phyloP scores from a whole-genome alignment of 495 filamentous ascomycete genomes.

The Penicillium robsamsonii region DNA sequence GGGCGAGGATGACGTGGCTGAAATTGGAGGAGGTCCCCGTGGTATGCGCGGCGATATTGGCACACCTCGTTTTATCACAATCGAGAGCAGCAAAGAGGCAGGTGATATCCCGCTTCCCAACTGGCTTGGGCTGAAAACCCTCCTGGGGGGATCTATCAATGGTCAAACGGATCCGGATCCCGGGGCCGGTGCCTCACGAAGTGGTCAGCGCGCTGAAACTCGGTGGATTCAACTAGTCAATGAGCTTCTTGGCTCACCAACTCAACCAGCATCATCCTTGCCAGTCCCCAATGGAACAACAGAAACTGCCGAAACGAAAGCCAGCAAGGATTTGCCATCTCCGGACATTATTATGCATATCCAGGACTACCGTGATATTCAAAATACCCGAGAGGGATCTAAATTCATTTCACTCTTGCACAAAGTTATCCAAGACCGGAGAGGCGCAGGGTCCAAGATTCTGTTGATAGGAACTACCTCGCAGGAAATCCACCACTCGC shows the following conservation, averaged over 20 bases:
- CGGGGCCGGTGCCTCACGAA: slow-evolving; percentile 14
- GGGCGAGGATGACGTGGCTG: slow-evolving; percentile 41
- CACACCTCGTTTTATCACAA: slow-evolving; percentile 39
- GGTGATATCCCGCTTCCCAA: slow-evolving; percentile 39
- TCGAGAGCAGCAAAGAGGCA: slow-evolving; percentile 35
- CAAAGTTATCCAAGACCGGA: slow-evolving; percentile 64
- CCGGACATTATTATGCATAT: slow-evolving; percentile 69
- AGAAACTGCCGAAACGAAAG: slow-evolving; percentile 13
- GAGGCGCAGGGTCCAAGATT: slow-evolving; percentile 65
- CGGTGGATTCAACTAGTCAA: slow-evolving; percentile 40
- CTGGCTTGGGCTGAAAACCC: slow-evolving; percentile 36
- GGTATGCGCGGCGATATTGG: slow-evolving; percentile 21
- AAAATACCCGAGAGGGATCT: slow-evolving; percentile 58
- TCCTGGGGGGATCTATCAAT: slow-evolving; percentile 37
- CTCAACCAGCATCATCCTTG: slow-evolving; percentile 9
- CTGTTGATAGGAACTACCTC: slow-evolving; percentile 72
- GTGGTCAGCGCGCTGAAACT: slow-evolving; percentile 24
- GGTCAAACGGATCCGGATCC: slow-evolving; percentile 27
- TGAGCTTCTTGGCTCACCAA: slow-evolving; percentile 33
- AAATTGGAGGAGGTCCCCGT: slow-evolving; percentile 23
- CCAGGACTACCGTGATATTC: slow-evolving; percentile 75
- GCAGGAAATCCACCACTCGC: slow-evolving; percentile 25
- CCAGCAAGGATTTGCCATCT: slow-evolving; percentile 16
- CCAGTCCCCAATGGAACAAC: slow-evolving; percentile 12
- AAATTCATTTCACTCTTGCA: slow-evolving; percentile 64